Base-by-base conservation (phyloP, 805 yeast genomes). In the Candida peoriensis region DNA sequence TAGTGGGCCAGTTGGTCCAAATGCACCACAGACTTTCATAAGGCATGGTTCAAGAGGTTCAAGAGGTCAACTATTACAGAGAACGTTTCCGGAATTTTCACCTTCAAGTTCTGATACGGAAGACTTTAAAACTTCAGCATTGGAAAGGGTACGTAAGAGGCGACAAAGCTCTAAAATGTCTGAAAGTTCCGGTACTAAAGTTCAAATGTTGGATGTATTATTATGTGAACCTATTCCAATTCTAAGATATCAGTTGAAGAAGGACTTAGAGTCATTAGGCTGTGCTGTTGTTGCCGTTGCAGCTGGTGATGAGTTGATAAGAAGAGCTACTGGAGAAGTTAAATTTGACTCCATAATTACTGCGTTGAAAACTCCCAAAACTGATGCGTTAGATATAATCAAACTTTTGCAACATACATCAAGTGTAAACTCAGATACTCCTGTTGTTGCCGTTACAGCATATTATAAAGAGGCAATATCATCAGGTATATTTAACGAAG, bases 141-240 rank as follows among this genome's bases (percentile, higher is more conserved):
- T 77, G 16, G 48, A 70, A 37, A 55, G 81, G 34, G 69, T 76
- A 2, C 70, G 69, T 25, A 70, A 67, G 39, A 63, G 85, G 39
- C 59, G 84, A 35, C 75, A 72, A 47, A 67, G 76, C 30, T 60
- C 77, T 8, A 60, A 47, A 38, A 44, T 50, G 41, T 48, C 58
- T 2, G 55, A 54, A n/a, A 26, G 34, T 4, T 42, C 46, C 2
- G 28, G 36, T 8, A 41, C 36, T 2, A 40, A 41, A 15, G 23
- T 52, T 1, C 68, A 66, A 23, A 47, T 55, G 3, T 57, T 83
- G 46, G 89, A 85, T 54, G 78, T 88, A 5, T 63, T 90, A 30
- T 64, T 87, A 11, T 88, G 96, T 58, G 96, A 87, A 49, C 87
- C 93, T 2, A 84, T 85, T 40, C 93, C 96, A 0, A 81, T 81